Base-by-base conservation (phyloP, 805 yeast species). In the Metschnikowia cubensis region DNA sequence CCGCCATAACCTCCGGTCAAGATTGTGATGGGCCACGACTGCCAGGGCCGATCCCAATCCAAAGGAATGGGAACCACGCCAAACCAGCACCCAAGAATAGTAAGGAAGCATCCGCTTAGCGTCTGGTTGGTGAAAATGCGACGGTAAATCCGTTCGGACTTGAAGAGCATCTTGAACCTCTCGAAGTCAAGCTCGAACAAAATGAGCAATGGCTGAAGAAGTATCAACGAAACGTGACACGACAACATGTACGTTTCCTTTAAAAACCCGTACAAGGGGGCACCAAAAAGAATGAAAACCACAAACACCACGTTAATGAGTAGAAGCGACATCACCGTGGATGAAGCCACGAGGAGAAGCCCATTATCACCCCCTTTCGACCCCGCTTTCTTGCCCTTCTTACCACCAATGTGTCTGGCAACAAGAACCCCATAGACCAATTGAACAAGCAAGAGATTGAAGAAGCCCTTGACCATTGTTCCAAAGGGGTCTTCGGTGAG, bases 21-120 rank as follows among this genome's bases (percentile, higher is more conserved):
- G 39, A 92, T 75, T 0, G 98, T 92, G 48, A 89, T 80, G 6
- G 99, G 99, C 95, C 97, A 92, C 47, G 75, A 78, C 67, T 92
- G 99, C 99, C 99, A 92, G 22, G 86, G 88, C 59, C 98, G 77
- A 65, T 92, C 99, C 99, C 99, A 92, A 67, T 92, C 99, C 51
- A 94, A 74, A 0, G 98, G 97, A 51, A 94, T 90, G 1, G 96
- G 98, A 35, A 88, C 67, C 2, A 92, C 96, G 14, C 98, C 97
- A 1, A 89, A 57, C 98, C 98, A 92, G 6, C 91, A 82, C 1
- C 97, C 96, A 10, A 85, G 51, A 1, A 69, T 38, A 2, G 63
- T 58, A 39, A 61, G 48, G n/a, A 69, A 58, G 18, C 64, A 51
- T 15, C 68, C 55, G 7, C 65, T 57, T 34, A 73, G 57, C 2